These are phyloP conservation scores for Pholiota microspora DNA, from an alignment of 768 basidiomycete genomes.

Conservation along the genomic window DNA sequence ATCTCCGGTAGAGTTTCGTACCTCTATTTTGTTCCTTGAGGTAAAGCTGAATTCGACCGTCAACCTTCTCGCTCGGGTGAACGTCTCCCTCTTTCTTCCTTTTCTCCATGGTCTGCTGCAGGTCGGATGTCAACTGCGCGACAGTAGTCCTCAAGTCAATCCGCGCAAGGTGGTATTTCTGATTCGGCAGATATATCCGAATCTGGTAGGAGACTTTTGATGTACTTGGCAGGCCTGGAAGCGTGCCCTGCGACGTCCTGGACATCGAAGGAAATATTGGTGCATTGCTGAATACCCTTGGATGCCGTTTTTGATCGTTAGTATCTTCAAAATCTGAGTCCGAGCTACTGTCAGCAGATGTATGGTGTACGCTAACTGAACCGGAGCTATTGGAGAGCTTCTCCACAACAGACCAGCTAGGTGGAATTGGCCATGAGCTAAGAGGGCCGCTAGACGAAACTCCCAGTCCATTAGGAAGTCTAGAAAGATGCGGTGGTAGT, in stretches of 20 bases:
- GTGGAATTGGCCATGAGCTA: not conserved
- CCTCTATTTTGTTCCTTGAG: conserved; percentile 76
- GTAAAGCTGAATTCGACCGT: conserved; percentile 42
- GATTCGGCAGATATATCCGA: conserved; percentile 74
- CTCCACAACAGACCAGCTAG: conserved; percentile 65
- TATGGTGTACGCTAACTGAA: not conserved
- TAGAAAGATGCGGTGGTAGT: not conserved
- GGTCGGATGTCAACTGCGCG: conserved; percentile 51
- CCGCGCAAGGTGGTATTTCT: conserved; percentile 65
- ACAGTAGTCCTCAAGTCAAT: conserved; percentile 70
- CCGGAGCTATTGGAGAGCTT: conserved; percentile 21
- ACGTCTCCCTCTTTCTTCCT: conserved; percentile 48
- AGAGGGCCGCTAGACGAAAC: not conserved
- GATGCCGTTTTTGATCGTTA: not conserved
- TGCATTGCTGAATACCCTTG: conserved; percentile 3
- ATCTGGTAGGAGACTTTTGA: conserved; percentile 43
- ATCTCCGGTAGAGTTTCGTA: conserved; percentile 29
- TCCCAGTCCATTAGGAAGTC: not conserved
- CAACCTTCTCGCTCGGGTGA: conserved; percentile 39
- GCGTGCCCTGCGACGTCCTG: conserved; percentile 10
- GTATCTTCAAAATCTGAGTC: not conserved
- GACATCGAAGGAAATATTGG: not conserved
- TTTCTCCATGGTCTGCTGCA: conserved; percentile 49
- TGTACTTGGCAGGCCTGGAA: not conserved
- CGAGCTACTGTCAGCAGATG: not conserved